These are phyloP conservation scores for Daldinia grandis DNA, from an alignment of 495 filamentous ascomycete species.

Conservation along the genomic window DNA sequence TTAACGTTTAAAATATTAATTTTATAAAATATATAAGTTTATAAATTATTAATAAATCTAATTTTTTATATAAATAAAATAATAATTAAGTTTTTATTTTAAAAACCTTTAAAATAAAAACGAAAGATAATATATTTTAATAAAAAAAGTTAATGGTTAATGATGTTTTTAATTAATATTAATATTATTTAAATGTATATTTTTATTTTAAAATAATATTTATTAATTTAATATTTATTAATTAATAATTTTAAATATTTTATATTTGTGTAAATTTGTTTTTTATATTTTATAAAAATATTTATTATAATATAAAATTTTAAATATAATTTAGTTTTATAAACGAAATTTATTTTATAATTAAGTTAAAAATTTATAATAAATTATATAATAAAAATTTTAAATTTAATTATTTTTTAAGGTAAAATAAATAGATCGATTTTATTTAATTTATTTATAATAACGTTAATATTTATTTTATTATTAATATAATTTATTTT, in stretches of 20 bases:
- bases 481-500: not conserved
- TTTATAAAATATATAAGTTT: not conserved
- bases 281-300: not conserved
- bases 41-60: not conserved
- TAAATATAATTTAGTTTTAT: conserved; percentile 3
- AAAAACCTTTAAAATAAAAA: conserved; percentile 2
- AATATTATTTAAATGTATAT: not conserved
- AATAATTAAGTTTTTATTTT: conserved; percentile 2
- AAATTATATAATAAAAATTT: not conserved
- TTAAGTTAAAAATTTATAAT: not conserved
- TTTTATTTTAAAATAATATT: not conserved
- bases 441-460: conserved; percentile 9
- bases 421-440: not conserved
- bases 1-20: conserved; percentile 8
- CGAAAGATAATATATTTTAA: conserved; percentile 3
- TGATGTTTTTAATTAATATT: not conserved
- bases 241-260: not conserved
- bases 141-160: not conserved
- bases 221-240: not conserved
- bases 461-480: not conserved
- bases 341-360: not conserved
- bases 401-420: not conserved
- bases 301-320: conserved; percentile 5
- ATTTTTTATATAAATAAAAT: not conserved
- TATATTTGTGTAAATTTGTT: not conserved